Evolutionary conservation across 371 early-diverging fungal species (phyloP).

Genomic region (Saksenaea vasiformis): DNA sequence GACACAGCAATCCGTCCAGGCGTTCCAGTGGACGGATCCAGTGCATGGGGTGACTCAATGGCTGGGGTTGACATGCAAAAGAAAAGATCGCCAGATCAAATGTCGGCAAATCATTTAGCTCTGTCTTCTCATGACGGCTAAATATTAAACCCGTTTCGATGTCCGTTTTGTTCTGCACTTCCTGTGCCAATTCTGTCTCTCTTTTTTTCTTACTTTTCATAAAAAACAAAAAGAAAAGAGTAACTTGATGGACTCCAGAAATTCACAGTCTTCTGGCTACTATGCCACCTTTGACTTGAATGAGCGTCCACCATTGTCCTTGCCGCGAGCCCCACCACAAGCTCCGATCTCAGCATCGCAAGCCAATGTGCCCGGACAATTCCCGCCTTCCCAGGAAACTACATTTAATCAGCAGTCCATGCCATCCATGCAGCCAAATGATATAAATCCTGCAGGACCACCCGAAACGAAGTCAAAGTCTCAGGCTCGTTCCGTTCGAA

Average conservation of each 20-base stretch:
- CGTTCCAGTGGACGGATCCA: conserved; percentile 40
- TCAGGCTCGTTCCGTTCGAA: background rate
- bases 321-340: background rate
- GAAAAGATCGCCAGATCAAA: background rate
- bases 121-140: background rate
- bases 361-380: background rate
- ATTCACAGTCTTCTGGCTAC: background rate
- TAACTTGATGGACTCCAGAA: background rate
- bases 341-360: conserved; percentile 3
- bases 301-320: background rate
- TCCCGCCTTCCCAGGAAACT: background rate
- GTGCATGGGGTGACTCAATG: conserved; percentile 31
- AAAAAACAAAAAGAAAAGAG: background rate
- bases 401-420: background rate
- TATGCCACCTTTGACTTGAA: background rate
- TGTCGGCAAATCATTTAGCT: background rate
- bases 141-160: background rate
- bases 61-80: conserved; percentile 25
- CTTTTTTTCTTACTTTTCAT: background rate
- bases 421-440: background rate
- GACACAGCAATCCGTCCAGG: conserved; percentile 38
- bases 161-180: background rate
- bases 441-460: background rate
- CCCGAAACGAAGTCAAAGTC: background rate
- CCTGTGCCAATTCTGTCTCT: background rate